Conservation (phyloP, 2,329 filamentous ascomycete genomes). For the Elsinoe batatas region DNA sequence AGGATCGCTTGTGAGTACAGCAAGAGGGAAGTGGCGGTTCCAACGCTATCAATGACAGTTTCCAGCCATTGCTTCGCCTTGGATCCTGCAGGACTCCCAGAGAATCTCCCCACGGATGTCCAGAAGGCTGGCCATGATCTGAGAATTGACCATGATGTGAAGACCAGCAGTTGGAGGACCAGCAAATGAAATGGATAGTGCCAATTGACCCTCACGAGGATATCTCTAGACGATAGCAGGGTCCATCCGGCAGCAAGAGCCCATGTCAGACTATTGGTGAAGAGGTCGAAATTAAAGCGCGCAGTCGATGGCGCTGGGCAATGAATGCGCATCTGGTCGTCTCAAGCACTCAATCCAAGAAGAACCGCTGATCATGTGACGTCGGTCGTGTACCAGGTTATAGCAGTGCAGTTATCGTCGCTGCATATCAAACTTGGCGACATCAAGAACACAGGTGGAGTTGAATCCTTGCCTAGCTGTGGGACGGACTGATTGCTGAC, state of each 20-base stretch:
- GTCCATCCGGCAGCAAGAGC: constrained; percentile 1
- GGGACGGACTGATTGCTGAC: too few relatives aligned
- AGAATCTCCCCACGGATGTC: neutral
- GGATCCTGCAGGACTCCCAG: neutral
- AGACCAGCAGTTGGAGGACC: neutral
- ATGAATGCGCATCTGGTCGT: neutral
- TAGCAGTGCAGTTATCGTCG: too few relatives aligned
- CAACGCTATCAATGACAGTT: neutral
- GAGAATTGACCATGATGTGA: neutral
- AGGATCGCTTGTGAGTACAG: constrained; percentile 14
- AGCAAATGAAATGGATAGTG: constrained; percentile 10
- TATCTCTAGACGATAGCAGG: constrained; percentile 3
- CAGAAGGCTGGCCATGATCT: neutral
- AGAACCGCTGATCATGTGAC: too few relatives aligned
- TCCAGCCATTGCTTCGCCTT: neutral
- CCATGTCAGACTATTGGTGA: constrained; percentile 1
- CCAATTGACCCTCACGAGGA: neutral
- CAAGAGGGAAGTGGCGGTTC: neutral
- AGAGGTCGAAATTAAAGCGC: neutral
- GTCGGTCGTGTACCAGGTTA: too few relatives aligned
- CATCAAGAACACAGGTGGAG: too few relatives aligned
- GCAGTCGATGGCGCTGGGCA: neutral
- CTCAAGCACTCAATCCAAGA: neutral
- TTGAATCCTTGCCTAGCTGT: too few relatives aligned
- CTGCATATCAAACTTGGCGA: too few relatives aligned